Base-by-base conservation (phyloP, 345 rosid species). In the Arabidopsis arenosa region DNA sequence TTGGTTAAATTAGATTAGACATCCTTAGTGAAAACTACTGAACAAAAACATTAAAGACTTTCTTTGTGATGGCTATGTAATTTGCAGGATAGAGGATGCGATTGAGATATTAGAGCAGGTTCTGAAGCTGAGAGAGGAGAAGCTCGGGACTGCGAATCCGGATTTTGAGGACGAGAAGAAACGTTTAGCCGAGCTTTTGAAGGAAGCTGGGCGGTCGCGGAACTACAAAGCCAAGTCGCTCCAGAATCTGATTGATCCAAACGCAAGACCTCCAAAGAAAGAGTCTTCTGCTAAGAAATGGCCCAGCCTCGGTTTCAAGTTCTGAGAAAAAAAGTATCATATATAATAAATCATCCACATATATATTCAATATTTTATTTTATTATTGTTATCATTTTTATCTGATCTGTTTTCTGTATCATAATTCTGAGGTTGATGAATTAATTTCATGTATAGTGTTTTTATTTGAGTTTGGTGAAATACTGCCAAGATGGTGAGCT, bases 81-180 rank as follows among this genome's bases (percentile, higher is more conserved):
- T 23, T 58, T 80, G 57, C 88, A 96, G 98, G 83, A 97, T 96
- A 28, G 99, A 85, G 74, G 99, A 96, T 83, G 97, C 99, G 30
- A 93, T 96, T 30, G 97, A 96, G 85, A 91, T 90, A 59, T 72
- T 96, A 85, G 99, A 93, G 83, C 81, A 87, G 66, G 92, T 96
- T 68, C 84, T 93, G 65, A 93, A 93, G 84, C 60, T 96, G 67
- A 88, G 99, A 83, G 99, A 96, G 66, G 99, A 96, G 70, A 88
- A 91, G 88, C 97, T 96, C 0, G 99, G 99, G 63, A 96, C 79
- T 21, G 99, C 99, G 1, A 96, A 96, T 79, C 99, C 98, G 0
- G 99, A 96, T 81, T 96, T 93, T 15, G 96, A 93, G 75, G 99
- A 89, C 18, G 99, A 96, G 83, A 91, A 91, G 95, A 86, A 81